Conservation (phyloP, 106 monocot genomes). For the Narthecium ossifragum region DNA sequence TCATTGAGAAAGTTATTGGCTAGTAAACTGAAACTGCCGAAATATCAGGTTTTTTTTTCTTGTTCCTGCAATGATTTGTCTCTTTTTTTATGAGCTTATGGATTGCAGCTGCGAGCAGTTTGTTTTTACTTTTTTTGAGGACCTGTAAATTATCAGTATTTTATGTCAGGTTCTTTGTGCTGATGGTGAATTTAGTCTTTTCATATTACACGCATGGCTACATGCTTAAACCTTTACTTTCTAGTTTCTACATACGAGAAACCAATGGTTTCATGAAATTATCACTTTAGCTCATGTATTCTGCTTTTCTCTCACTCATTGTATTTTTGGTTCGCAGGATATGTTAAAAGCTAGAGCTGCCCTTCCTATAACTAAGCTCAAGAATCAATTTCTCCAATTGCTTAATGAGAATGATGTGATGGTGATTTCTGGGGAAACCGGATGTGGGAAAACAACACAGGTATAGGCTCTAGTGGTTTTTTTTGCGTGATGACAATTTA, state of each 20-base stretch:
- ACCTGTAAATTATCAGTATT: too few relatives aligned
- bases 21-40: slow-evolving; percentile 56
- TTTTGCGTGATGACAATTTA: background rate
- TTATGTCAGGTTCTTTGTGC: too few relatives aligned
- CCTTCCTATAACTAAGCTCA: slow-evolving; percentile 76
- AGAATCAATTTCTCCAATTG: slow-evolving; percentile 48
- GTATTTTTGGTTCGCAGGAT: slow-evolving; percentile 42
- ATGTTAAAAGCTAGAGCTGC: slow-evolving; percentile 74
- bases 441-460: slow-evolving; percentile 99
- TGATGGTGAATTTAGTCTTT: too few relatives aligned
- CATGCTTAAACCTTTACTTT: too few relatives aligned
- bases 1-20: slow-evolving; percentile 50
- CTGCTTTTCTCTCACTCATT: background rate
- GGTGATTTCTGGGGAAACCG: slow-evolving; percentile 96
- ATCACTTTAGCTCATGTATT: background rate
- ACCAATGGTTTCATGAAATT: background rate
- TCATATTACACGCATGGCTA: too few relatives aligned
- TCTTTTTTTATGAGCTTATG: too few relatives aligned
- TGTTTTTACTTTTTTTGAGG: too few relatives aligned
- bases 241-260: too few relatives aligned
- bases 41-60: slow-evolving; percentile 61
- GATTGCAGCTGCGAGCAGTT: too few relatives aligned
- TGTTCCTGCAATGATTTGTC: too few relatives aligned
- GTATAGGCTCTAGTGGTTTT: slow-evolving; percentile 21
- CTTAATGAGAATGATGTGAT: slow-evolving; percentile 75